A percentile compares a stretch with the other conserved stretches of the same genome.
These are phyloP conservation scores for Globisporangium rhizosaccharum DNA, from an alignment of 352 stramenopile species.

Conservation along the genomic window DNA sequence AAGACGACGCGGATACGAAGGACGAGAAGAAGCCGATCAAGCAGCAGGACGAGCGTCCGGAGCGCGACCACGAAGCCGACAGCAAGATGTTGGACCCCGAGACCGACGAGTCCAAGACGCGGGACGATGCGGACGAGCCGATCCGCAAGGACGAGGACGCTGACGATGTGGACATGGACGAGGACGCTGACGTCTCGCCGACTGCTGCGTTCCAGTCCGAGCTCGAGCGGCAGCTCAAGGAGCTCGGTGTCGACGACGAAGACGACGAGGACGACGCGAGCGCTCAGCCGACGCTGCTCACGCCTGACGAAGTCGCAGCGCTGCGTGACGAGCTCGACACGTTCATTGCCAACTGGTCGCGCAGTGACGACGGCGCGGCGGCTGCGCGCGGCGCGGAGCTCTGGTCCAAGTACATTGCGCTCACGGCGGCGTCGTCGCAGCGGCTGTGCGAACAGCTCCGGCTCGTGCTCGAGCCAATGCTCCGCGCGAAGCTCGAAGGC, in stretches of 20 bases:
- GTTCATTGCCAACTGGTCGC: constrained; percentile 67
- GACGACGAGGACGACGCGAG: constrained; percentile 26
- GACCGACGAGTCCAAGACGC: constrained; percentile 15
- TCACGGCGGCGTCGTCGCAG: constrained; percentile 91
- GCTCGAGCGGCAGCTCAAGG: constrained; percentile 25
- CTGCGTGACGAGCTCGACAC: constrained; percentile 77
- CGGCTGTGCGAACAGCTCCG: constrained; percentile 98
- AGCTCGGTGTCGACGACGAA: constrained; percentile 28
- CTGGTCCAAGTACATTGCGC: constrained; percentile 91
- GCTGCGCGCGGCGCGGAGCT: constrained; percentile 57
- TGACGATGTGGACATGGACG: constrained; percentile 27
- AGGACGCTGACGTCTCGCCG: constrained; percentile 25
- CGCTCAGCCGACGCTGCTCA: constrained; percentile 38
- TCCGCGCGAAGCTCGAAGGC: constrained; percentile 96
- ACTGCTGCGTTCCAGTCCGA: constrained; percentile 25
- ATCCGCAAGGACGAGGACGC: constrained; percentile 18
- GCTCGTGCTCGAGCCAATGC: constrained; percentile 97
- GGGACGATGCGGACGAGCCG: constrained; percentile 22
- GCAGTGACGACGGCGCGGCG: constrained; percentile 24
- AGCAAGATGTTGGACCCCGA: constrained; percentile 18
- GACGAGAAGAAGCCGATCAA: constrained; percentile 26
- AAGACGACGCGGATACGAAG: constrained; percentile 12
- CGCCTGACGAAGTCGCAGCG: constrained; percentile 59
- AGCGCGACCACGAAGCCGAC: constrained; percentile 16
- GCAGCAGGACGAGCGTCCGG: constrained; percentile 19